phyloP scores from a whole-genome alignment of 208 protist species.

The Crithidia fasciculata region DNA sequence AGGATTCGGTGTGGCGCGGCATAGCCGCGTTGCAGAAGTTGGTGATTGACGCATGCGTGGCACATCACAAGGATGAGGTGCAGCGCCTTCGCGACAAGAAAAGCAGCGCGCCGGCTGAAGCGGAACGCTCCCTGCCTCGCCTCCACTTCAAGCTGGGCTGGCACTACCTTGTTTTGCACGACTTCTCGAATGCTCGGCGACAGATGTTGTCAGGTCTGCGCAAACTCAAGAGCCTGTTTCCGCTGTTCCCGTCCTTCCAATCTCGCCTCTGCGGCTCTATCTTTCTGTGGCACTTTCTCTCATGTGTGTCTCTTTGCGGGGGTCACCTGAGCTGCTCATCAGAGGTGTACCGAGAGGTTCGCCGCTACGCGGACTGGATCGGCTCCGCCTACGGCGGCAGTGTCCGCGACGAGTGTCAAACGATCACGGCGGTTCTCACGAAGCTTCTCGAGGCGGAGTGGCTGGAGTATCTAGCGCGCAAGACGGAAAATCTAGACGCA shows the following conservation, averaged over 20 bases:
- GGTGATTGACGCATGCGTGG: slow-evolving; percentile 15
- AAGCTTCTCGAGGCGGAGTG: slow-evolving; percentile 58
- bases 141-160: slow-evolving; percentile 65
- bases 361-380: slow-evolving; percentile 51
- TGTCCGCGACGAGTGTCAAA: slow-evolving; percentile 42
- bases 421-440: slow-evolving; percentile 38
- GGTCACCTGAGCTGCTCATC: slow-evolving; percentile 42
- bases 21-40: slow-evolving; percentile 26
- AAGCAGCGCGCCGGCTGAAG: not conserved
- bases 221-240: slow-evolving; percentile 35
- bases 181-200: slow-evolving; percentile 40
- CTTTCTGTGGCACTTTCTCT: slow-evolving; percentile 58
- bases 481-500: slow-evolving; percentile 36
- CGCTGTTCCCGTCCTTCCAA: slow-evolving; percentile 48
- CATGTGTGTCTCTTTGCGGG: slow-evolving; percentile 37
- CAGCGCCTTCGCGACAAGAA: slow-evolving; percentile 28
- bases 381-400: slow-evolving; percentile 32
- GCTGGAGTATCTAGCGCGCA: slow-evolving; percentile 47
- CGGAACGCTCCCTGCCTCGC: slow-evolving; percentile 23
- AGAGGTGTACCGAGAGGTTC: slow-evolving; percentile 38
- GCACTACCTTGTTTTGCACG: slow-evolving; percentile 61
- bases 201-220: slow-evolving; percentile 50
- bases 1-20: slow-evolving; percentile 22
- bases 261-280: slow-evolving; percentile 51
- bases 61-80: slow-evolving; percentile 36